Base-by-base conservation (phyloP, 2,329 filamentous ascomycete genomes). In the Juglanconis oblonga region DNA sequence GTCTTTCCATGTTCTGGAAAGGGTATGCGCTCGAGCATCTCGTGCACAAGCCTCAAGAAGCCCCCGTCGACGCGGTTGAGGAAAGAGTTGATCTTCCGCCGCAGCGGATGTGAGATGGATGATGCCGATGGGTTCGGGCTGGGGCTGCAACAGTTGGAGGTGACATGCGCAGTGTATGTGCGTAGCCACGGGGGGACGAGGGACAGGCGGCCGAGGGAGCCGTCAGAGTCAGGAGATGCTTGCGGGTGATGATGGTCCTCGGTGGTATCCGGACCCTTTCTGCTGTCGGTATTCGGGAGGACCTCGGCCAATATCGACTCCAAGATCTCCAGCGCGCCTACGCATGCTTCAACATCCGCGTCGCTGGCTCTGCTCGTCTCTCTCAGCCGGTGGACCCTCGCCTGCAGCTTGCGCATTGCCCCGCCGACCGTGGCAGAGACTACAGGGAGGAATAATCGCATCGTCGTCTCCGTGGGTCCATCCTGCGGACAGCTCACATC, bases 61-160 rank as follows among this genome's bases (percentile, higher is more conserved):
- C 68, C 62, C 1, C 63, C 58, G 0, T 75, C 73, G 0, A 70
- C 72, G 29, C 72, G 71, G 63, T 78, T 77, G 3, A 79, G 42
- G n/a, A 77, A 77, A 2, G 74, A 70, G 66, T 74, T 76, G 47
- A 78, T 70, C 0, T 67, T 72, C 2, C 77, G 67, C 6, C 76
- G 69, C 1, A 74, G 67, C 0, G 73, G 67, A 3, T 66, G 69
- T 1, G 72, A 72, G 5, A 69, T 65, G 10, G 65, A 59, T 58
- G 70, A 52, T 17, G 13, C 35, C 24, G 24, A 24, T 24, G 24
- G 24, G 24, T 24, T 2, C 2, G 24, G 24, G 24, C 24, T 24
- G 24, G 24, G 24, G 24, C 24, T 24, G 24, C 24, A 24, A 24
- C 40, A 51, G 40, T 59, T 70, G 42, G 69, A 72, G 6, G 76